Conservation (phyloP, 495 filamentous ascomycete genomes). For the Sabuloglossum arenarium region DNA sequence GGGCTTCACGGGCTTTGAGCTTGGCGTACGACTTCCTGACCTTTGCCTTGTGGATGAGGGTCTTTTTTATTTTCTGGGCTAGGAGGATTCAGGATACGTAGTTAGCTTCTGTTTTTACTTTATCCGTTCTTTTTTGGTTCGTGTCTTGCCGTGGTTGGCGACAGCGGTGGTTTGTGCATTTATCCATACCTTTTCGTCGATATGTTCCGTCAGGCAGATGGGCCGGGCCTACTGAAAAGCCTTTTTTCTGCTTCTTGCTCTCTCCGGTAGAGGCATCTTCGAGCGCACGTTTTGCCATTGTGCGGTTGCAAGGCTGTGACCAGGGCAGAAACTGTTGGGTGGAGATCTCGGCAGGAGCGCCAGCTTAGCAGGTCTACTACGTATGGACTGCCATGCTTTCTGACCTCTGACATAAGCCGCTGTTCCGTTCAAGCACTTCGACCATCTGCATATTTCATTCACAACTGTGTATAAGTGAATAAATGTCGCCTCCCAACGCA, state of each 20-base stretch:
- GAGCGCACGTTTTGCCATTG: slow-evolving; percentile 18
- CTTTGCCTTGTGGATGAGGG: slow-evolving; percentile 84
- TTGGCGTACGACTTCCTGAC: slow-evolving; percentile 87
- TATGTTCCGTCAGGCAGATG: slow-evolving; percentile 87
- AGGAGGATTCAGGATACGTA: neutral
- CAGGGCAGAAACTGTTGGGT: too few relatives aligned
- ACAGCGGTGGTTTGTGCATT: neutral
- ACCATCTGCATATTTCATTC: neutral
- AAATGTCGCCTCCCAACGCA: too few relatives aligned
- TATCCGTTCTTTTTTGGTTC: neutral
- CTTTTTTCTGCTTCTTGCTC: slow-evolving; percentile 31
- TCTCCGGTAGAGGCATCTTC: slow-evolving; percentile 25
- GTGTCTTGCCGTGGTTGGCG: neutral
- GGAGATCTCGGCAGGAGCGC: too few relatives aligned
- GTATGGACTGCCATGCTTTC: too few relatives aligned
- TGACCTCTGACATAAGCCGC: too few relatives aligned
- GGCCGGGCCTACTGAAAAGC: slow-evolving; percentile 67
- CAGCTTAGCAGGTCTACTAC: too few relatives aligned
- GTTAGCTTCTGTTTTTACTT: slow-evolving; percentile 2
- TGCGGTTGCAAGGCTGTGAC: too few relatives aligned
- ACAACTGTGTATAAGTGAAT: neutral
- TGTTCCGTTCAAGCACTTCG: neutral
- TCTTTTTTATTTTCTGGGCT: slow-evolving; percentile 85
- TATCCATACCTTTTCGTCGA: slow-evolving; percentile 56
- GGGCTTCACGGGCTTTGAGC: slow-evolving; percentile 41